Evolutionary conservation across 805 yeast genomes (phyloP).

Genomic region (Suhomyces canberraensis): DNA sequence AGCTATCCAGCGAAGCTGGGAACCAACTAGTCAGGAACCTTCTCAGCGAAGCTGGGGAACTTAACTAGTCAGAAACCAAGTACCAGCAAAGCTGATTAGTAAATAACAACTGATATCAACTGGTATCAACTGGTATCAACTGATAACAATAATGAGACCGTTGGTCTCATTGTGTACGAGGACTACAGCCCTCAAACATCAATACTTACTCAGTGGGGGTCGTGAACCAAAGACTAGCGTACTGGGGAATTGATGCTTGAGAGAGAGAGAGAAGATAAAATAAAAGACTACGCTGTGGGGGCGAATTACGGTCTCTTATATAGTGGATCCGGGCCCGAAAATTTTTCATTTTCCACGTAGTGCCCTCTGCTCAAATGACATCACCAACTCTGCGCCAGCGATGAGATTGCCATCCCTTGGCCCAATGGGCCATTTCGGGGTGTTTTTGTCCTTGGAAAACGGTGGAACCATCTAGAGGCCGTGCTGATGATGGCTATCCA

Average conservation of each 20-base stretch:
- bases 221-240: conserved; percentile 5
- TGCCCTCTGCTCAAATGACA: not conserved
- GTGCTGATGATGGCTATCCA: too few species aligned
- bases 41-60: too few species aligned
- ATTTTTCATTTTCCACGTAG: conserved; percentile 1
- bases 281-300: conserved; percentile 7
- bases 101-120: too few species aligned
- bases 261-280: conserved; percentile 31
- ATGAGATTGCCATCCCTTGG: not conserved
- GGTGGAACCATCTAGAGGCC: too few species aligned
- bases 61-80: too few species aligned
- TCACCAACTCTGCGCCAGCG: conserved; percentile 1
- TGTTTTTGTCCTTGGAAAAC: too few species aligned
- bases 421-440: not conserved
- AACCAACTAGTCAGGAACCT: too few species aligned
- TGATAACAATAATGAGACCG: too few species aligned
- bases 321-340: conserved; percentile 1
- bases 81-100: too few species aligned
- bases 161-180: too few species aligned
- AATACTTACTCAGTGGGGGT: conserved; percentile 5
- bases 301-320: conserved; percentile 9
- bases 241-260: conserved; percentile 28
- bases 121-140: too few species aligned
- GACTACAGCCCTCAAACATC: conserved; percentile 6
- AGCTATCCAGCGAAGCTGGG: too few species aligned